Base-by-base conservation (phyloP, 2,329 filamentous ascomycete species). In the Fusarium udum region DNA sequence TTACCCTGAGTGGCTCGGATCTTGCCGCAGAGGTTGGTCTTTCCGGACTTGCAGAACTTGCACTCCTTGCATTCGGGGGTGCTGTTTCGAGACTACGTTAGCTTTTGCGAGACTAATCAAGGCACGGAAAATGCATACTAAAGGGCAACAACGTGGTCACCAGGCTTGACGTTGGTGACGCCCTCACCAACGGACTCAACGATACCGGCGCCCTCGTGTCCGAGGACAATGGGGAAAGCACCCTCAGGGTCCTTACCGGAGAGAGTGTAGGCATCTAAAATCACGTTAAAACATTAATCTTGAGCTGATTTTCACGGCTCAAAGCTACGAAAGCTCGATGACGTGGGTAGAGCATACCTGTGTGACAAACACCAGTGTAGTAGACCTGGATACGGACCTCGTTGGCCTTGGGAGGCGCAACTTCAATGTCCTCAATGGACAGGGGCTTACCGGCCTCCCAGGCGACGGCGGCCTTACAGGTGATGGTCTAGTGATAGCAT, bases 1-100 rank as follows among this genome's bases (percentile, higher is more conserved):
- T 92, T 93, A 79, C 96, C 96, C 86, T 99, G 96, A 49, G 96
- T 98, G 51, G 94, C 94, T 79, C 96, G 92, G 84, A 99, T 99
- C 91, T 98, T 98, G 83, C 96, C 96, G 86, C 95, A 98, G 67
- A 98, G 92, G 86, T 98, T 97, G 80, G 95, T 98, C 92, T 99
- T 99, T 86, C 95, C 96, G 46, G 95, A 98, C 85, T 94, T 96
- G 92, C 96, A 99, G 90, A 98, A 98, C 88, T 98, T 98, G 91
- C 96, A 99, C 84, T 98, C 95, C 77, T 90, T 88, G 87, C 96
- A 98, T 87, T 98, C 95, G 75, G 96, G 96, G 52, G 95, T 98
- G 88, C 95, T 97, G 61, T 61, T 61, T 67, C 45, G 26, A 52
- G 61, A 55, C 31, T 36, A 40, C 60, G 53, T 73, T 56, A 75